These are phyloP conservation scores for Digitaria exilis DNA, from an alignment of 202 grass and related monocot genomes.

Conservation along the genomic window DNA sequence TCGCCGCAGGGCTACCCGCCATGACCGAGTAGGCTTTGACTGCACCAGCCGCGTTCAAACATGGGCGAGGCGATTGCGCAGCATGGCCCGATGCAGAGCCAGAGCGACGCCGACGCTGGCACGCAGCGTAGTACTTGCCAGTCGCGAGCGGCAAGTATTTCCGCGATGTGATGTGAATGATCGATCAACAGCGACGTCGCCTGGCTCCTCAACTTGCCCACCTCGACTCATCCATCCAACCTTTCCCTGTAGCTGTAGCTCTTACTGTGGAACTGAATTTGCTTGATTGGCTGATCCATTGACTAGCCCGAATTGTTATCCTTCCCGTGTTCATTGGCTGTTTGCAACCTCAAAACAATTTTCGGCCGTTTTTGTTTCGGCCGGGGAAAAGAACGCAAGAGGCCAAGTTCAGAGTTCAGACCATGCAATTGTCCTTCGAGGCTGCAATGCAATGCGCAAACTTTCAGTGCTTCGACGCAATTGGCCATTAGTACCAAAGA, in stretches of 20 bases:
- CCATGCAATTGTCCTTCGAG: too few species aligned
- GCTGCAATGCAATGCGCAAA: too few species aligned
- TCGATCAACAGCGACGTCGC: slow-evolving; percentile 12
- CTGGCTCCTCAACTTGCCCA: neutral
- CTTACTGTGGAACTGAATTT: neutral
- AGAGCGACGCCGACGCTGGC: neutral
- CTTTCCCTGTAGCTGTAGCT: neutral
- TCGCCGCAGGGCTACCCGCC: slow-evolving; percentile 27
- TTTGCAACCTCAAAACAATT: neutral
- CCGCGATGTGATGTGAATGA: slow-evolving; percentile 12
- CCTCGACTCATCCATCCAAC: neutral
- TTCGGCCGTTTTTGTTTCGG: neutral
- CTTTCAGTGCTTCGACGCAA: too few species aligned
- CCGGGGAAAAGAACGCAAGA: too few species aligned
- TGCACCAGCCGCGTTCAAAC: neutral
- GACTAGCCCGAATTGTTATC: neutral
- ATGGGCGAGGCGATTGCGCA: neutral
- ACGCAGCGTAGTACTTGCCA: neutral
- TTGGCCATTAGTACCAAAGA: neutral
- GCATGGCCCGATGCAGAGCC: neutral
- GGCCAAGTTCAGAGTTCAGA: too few species aligned
- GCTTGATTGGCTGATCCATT: too few species aligned
- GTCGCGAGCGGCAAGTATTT: neutral
- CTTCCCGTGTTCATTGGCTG: neutral
- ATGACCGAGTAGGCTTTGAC: slow-evolving; percentile 43